Evolutionary conservation across 805 yeast species (phyloP).

Genomic region (Myxozyma mucilagina): DNA sequence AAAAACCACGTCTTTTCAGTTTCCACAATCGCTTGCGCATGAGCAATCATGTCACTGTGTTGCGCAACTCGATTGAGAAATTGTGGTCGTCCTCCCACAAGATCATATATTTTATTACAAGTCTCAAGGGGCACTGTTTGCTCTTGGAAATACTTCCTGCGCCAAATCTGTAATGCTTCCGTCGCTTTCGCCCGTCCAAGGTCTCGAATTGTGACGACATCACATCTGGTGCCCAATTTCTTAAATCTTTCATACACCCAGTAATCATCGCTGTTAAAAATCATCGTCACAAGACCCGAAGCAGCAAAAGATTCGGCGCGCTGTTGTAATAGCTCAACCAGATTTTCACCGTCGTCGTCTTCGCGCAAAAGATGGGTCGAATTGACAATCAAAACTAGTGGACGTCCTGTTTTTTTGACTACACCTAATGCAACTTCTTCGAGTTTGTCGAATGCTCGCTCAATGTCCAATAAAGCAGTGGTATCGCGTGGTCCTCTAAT

Average conservation of each 20-base stretch:
- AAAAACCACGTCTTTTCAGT: conserved; percentile 83
- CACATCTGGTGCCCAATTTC: conserved; percentile 69
- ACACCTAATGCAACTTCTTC: conserved; percentile 66
- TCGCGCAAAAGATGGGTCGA: conserved; percentile 73
- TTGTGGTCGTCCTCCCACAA: conserved; percentile 84
- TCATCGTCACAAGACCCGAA: conserved; percentile 65
- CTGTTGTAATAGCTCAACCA: conserved; percentile 76
- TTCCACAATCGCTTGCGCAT: conserved; percentile 54
- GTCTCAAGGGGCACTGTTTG: conserved; percentile 41
- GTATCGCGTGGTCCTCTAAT: conserved; percentile 84
- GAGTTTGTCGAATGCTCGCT: conserved; percentile 72
- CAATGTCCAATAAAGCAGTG: conserved; percentile 77
- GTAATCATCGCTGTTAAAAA: conserved; percentile 80
- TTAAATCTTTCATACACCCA: conserved; percentile 82
- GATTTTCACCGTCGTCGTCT: conserved; percentile 68
- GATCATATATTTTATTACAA: conserved; percentile 60
- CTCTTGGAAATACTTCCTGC: conserved; percentile 47
- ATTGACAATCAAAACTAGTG: conserved; percentile 69
- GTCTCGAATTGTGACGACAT: conserved; percentile 65
- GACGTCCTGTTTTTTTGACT: conserved; percentile 46
- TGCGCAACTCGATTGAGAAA: conserved; percentile 71
- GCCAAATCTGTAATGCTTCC: conserved; percentile 47
- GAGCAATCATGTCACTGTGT: conserved; percentile 48
- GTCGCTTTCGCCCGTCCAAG: conserved; percentile 57
- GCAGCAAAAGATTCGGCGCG: conserved; percentile 79